These are phyloP conservation scores for Phialophora verrucosa DNA, from an alignment of 2,329 filamentous ascomycete genomes.

Conservation along the genomic window DNA sequence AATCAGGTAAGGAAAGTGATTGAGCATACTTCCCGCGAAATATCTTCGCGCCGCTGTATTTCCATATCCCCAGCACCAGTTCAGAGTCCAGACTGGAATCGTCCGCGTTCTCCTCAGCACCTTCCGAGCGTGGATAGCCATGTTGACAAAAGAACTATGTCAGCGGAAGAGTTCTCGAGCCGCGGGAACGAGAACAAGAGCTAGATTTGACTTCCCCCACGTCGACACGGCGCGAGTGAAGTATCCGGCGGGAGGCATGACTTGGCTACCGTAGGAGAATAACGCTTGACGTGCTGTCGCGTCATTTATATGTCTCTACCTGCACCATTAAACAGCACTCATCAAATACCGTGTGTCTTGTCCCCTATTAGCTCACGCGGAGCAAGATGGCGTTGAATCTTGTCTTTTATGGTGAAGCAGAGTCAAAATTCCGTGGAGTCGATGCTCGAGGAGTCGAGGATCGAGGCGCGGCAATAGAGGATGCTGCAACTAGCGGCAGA, in stretches of 20 bases:
- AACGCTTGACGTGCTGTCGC: background rate
- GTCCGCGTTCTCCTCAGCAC: no score
- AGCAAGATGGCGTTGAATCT: background rate
- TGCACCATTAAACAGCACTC: background rate
- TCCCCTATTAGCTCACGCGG: background rate
- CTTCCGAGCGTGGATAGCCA: no score
- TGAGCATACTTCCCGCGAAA: no score
- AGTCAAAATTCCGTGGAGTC: background rate
- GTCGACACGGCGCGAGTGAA: background rate
- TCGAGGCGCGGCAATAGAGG: background rate
- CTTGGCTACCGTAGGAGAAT: conserved; percentile 8
- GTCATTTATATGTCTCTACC: background rate
- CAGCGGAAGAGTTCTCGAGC: background rate
- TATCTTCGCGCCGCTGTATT: no score
- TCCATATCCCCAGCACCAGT: no score
- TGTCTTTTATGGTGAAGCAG: background rate
- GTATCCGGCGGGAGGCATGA: background rate
- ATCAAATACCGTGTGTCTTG: background rate
- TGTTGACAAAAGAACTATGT: background rate
- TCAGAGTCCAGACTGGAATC: no score
- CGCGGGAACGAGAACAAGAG: background rate
- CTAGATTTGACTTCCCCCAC: background rate
- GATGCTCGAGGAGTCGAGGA: background rate
- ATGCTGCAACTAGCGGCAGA: background rate
- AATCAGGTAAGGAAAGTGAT: no score